Evolutionary conservation across 495 filamentous ascomycete species (phyloP).

Genomic region (Hypoxylon intermedium): DNA sequence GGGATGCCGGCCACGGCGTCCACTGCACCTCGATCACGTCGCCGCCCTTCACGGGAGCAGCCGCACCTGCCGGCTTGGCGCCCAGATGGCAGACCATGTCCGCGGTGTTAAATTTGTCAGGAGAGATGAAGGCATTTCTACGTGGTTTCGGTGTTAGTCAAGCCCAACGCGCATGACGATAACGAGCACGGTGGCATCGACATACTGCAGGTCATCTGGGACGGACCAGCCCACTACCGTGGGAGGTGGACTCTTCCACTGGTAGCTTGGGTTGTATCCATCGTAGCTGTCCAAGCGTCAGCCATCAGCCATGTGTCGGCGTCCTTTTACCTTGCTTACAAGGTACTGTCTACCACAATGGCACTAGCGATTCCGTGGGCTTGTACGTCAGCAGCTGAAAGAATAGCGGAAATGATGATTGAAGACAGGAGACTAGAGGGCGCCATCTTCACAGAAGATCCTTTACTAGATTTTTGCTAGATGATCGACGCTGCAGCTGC

Average conservation of each 20-base stretch:
- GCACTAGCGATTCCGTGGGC: constrained; percentile 43
- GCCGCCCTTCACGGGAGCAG: constrained; percentile 48
- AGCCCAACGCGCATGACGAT: not conserved
- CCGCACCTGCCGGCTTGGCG: constrained; percentile 46
- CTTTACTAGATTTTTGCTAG: not conserved
- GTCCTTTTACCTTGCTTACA: constrained; percentile 27
- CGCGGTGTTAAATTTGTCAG: constrained; percentile 24
- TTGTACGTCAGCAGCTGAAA: constrained; percentile 28
- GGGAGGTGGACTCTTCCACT: constrained; percentile 38
- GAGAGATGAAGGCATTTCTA: constrained; percentile 35
- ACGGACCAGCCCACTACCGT: constrained; percentile 42
- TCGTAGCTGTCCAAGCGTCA: constrained; percentile 32
- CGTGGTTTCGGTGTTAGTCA: not conserved
- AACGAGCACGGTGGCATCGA: not conserved
- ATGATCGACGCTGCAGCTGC: constrained; percentile 14
- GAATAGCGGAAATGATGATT: constrained; percentile 25
- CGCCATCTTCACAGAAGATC: constrained; percentile 27
- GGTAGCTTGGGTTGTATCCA: constrained; percentile 43
- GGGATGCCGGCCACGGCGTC: constrained; percentile 60
- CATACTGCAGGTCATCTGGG: constrained; percentile 42
- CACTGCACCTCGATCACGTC: constrained; percentile 46
- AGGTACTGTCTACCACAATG: constrained; percentile 37
- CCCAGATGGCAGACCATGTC: constrained; percentile 57
- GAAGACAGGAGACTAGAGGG: constrained; percentile 9
- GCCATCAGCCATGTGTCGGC: not conserved